A percentile compares a stretch with the other conserved stretches of the same genome.
Evolutionary conservation across 805 yeast species (phyloP).

Genomic region (Wickerhamiella kurtzmanii): DNA sequence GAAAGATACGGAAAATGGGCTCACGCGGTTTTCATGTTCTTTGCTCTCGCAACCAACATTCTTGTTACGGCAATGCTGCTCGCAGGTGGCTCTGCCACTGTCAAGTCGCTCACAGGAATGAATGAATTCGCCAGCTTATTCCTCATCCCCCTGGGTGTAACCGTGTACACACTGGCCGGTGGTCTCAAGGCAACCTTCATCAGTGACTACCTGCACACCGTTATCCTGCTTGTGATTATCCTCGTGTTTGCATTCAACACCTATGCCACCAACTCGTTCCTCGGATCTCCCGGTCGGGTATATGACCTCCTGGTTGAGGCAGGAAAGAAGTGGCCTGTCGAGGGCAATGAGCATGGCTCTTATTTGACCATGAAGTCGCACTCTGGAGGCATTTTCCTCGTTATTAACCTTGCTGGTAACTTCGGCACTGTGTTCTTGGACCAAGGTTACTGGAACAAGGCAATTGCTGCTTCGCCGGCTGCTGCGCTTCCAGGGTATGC

Average conservation of each 20-base stretch:
- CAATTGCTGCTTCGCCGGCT: conserved; percentile 72
- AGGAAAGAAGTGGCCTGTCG: conserved; percentile 49
- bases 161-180: conserved; percentile 62
- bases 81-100: conserved; percentile 81
- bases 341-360: conserved; percentile 75
- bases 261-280: conserved; percentile 49
- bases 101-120: conserved; percentile 71
- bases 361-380: conserved; percentile 78
- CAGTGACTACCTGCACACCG: conserved; percentile 71
- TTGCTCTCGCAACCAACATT: conserved; percentile 77
- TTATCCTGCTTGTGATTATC: conserved; percentile 63
- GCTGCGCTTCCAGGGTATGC: conserved; percentile 81
- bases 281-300: conserved; percentile 75
- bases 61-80: conserved; percentile 85
- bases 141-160: conserved; percentile 68
- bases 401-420: conserved; percentile 77
- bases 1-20: conserved; percentile 69
- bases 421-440: conserved; percentile 82
- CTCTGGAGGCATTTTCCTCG: conserved; percentile 80
- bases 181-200: conserved; percentile 73
- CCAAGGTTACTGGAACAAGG: conserved; percentile 81
- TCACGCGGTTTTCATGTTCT: conserved; percentile 48
- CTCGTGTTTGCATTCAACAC: conserved; percentile 70
- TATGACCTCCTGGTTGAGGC: conserved; percentile 54
- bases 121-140: conserved; percentile 69